These are phyloP conservation scores for Ustilago bromivora DNA, from an alignment of 1,284 basidiomycete species.

Conservation along the genomic window DNA sequence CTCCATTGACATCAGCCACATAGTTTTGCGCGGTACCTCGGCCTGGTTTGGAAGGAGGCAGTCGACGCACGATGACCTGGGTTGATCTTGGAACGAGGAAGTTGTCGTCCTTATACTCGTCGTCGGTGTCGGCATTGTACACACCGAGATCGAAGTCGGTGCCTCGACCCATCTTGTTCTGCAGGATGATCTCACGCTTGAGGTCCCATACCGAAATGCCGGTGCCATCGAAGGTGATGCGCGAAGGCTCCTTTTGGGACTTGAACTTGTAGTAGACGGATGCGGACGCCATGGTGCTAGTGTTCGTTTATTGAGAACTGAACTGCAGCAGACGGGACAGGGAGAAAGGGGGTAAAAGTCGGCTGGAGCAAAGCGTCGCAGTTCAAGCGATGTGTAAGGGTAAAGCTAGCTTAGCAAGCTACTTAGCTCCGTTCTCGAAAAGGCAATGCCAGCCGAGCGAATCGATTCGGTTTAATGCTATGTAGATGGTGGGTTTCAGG, in stretches of 20 bases:
- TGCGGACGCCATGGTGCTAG: constrained; percentile 64
- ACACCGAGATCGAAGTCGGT: constrained; percentile 95
- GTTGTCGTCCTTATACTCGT: constrained; percentile 90
- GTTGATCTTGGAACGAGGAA: constrained; percentile 92
- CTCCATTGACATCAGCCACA: constrained; percentile 74
- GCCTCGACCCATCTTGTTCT: constrained; percentile 94
- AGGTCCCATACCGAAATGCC: constrained; percentile 99
- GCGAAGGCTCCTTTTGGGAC: constrained; percentile 91
- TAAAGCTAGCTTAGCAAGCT: background rate
- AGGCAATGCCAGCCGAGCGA: background rate
- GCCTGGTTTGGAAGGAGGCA: constrained; percentile 86
- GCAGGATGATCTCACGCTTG: constrained; percentile 97
- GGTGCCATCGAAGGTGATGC: constrained; percentile 96
- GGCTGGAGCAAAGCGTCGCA: background rate
- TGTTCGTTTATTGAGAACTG: background rate
- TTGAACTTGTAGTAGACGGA: constrained; percentile 97
- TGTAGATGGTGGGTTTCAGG: constrained; percentile 12
- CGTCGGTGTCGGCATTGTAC: constrained; percentile 71
- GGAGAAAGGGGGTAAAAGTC: background rate
- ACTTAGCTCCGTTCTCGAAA: background rate
- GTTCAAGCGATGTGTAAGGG: background rate
- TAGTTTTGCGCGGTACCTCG: constrained; percentile 92
- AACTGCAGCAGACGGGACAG: background rate
- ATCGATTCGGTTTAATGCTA: background rate
- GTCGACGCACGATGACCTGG: constrained; percentile 89